These are phyloP conservation scores for Raddia distichophylla DNA, from an alignment of 176 grass and related monocot species.

Conservation along the genomic window DNA sequence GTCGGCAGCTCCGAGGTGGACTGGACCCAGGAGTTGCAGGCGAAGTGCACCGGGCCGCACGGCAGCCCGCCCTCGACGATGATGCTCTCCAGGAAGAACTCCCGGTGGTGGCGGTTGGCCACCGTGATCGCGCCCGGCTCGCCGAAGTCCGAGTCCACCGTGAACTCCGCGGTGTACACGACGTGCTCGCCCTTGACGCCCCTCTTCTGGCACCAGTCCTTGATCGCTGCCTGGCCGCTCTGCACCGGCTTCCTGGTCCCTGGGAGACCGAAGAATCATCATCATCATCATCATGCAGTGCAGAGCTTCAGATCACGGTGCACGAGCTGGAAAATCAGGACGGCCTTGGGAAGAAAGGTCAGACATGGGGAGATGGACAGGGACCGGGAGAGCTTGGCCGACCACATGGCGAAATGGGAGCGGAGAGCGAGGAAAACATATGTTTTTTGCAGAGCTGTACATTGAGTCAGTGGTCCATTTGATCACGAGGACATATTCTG, in stretches of 20 bases:
- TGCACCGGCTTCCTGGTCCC: conserved; percentile 67
- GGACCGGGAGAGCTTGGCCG: conserved; percentile 18
- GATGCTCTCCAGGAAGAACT: conserved; percentile 96
- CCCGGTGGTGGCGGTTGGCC: conserved; percentile 75
- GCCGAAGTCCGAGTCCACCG: conserved; percentile 68
- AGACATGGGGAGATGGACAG: conserved; percentile 43
- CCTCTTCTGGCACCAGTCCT: conserved; percentile 84
- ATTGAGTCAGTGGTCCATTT: conserved; percentile 2
- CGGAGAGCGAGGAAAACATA: conserved; percentile 24
- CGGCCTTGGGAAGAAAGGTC: conserved; percentile 23
- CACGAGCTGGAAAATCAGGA: conserved; percentile 29
- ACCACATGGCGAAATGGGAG: conserved; percentile 11
- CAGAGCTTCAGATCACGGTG: not conserved
- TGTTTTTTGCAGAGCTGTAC: not conserved
- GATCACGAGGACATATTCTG: conserved; percentile 10
- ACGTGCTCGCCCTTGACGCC: conserved; percentile 74
- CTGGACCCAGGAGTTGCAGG: conserved; percentile 93
- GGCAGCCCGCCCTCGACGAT: conserved; percentile 71
- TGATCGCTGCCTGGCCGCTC: conserved; percentile 64
- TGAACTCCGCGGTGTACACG: conserved; percentile 90
- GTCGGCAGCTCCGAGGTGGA: conserved; percentile 61
- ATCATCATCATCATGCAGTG: not conserved
- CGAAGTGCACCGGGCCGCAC: conserved; percentile 73
- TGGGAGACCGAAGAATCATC: not conserved
- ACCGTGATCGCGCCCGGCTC: conserved; percentile 78